Percentiles rank a stretch among this genome's conserved stretches.
phyloP scores from a whole-genome alignment of 2,329 filamentous ascomycete species.

The Claviceps capensis region DNA sequence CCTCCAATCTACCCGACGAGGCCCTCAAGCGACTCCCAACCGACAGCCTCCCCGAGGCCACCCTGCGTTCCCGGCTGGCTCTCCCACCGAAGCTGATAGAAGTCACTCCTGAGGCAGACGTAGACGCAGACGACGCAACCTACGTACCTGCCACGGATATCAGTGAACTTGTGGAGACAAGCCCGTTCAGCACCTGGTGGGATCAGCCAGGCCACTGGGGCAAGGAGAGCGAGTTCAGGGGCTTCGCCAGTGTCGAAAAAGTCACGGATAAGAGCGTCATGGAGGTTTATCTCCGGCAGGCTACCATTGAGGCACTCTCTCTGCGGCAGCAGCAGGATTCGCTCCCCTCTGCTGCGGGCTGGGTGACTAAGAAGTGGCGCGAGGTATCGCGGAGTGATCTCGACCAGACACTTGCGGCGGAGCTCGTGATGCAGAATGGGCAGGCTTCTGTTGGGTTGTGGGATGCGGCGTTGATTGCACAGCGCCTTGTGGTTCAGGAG shows the following conservation, averaged over 20 bases:
- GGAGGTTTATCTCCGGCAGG: constrained; percentile 34
- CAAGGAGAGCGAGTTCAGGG: constrained; percentile 27
- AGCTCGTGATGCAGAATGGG: constrained; percentile 27
- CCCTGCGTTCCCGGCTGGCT: constrained; percentile 17
- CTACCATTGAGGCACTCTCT: constrained; percentile 37
- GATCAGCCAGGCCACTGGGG: constrained; percentile 38
- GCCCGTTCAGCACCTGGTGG: constrained; percentile 38
- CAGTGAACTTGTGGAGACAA: constrained; percentile 33
- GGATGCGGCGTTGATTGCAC: constrained; percentile 19
- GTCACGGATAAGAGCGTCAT: constrained; percentile 30
- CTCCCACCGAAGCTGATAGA: constrained; percentile 13
- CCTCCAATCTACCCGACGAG: constrained; percentile 19
- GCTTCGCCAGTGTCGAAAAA: constrained; percentile 28
- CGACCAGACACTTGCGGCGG: constrained; percentile 20
- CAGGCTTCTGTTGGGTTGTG: constrained; percentile 23
- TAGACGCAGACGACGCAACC: constrained; percentile 20
- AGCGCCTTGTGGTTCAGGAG: neutral
- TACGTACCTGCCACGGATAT: constrained; percentile 35
- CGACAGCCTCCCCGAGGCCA: constrained; percentile 13
- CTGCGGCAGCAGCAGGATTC: constrained; percentile 18
- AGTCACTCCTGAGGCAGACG: constrained; percentile 11
- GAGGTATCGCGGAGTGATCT: constrained; percentile 20
- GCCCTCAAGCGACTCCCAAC: constrained; percentile 11
- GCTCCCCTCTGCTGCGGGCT: constrained; percentile 14
- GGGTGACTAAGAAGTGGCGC: constrained; percentile 21